Evolutionary conservation across 495 filamentous ascomycete species (phyloP), one percentile per base, ranked within the genome.

Genomic region (Trichoderma reesei): DNA sequence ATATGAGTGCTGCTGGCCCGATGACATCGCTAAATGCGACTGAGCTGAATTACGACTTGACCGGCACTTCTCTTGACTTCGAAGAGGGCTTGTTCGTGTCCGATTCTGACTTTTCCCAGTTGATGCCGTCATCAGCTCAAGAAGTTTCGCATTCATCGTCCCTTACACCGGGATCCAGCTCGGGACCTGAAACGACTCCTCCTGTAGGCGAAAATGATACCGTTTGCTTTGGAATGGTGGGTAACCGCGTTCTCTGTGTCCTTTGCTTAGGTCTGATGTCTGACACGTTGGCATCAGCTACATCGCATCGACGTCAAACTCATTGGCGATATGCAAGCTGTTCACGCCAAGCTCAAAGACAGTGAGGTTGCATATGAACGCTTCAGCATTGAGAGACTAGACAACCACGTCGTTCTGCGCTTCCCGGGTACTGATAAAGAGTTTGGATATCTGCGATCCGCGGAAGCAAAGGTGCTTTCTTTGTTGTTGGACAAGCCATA

Each of bases 141-240:
- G 44, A 48, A n/a, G 16, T 18, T 3, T 48, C n/a, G 5, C 44
- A 48, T 1, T 48, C n/a, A 18, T 18, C 44, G n/a, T 48, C 44
- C 20, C 8, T 48, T 7, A 18, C 16, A 5, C 16, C 44, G 8
- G 14, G 1, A 3, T 46, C 42, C 14, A 46, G 13, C n/a, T n/a
- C n/a, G n/a, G n/a, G n/a, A n/a, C n/a, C n/a, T n/a, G n/a, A n/a
- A n/a, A n/a, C n/a, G n/a, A n/a, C n/a, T n/a, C n/a, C n/a, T n/a
- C n/a, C n/a, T n/a, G n/a, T n/a, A n/a, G n/a, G n/a, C n/a, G n/a
- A n/a, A n/a, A n/a, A n/a, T n/a, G n/a, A 60, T 72, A 60, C n/a
- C n/a, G n/a, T n/a, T n/a, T 72, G 70, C 62, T 72, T 70, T 38
- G 70, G 70, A 18, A 72, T 72, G 70, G 68, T 68, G 34, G n/a